These are phyloP conservation scores for Fusarium liriodendri DNA, from an alignment of 2,329 filamentous ascomycete species.

Conservation along the genomic window DNA sequence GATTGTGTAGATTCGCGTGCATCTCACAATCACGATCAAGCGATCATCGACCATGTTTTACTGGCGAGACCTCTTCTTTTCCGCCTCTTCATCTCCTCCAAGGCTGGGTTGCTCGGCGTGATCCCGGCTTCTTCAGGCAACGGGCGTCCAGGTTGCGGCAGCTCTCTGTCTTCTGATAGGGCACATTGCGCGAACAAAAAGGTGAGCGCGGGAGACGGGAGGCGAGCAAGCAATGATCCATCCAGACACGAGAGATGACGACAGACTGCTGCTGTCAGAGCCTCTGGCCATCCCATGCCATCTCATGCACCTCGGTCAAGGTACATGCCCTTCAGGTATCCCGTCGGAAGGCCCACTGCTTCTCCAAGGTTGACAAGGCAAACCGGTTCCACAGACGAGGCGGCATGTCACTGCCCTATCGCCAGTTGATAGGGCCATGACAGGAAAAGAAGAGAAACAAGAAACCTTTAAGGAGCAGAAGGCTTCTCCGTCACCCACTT, in stretches of 20 bases:
- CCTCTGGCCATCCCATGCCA: conserved; percentile 6
- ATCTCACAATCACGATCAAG: conserved; percentile 29
- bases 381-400: conserved; percentile 34
- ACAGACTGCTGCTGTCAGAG: conserved; percentile 22
- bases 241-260: conserved; percentile 28
- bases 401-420: conserved; percentile 37
- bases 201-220: conserved; percentile 19
- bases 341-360: conserved; percentile 18
- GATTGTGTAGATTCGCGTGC: conserved; percentile 16
- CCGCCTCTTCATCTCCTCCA: conserved; percentile 5
- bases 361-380: conserved; percentile 25
- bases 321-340: conserved; percentile 20
- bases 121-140: conserved; percentile 2
- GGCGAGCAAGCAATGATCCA: conserved; percentile 2
- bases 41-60: conserved; percentile 21
- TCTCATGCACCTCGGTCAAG: neutral
- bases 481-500: conserved; percentile 13
- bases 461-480: conserved; percentile 5
- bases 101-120: conserved; percentile 6
- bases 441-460: conserved; percentile 11
- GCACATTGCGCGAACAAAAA: neutral
- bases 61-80: conserved; percentile 6
- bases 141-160: neutral
- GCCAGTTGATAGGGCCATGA: conserved; percentile 25
- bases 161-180: conserved; percentile 4